These are phyloP conservation scores for Gentiana dahurica DNA, from an alignment of 257 asterid species.

Conservation along the genomic window DNA sequence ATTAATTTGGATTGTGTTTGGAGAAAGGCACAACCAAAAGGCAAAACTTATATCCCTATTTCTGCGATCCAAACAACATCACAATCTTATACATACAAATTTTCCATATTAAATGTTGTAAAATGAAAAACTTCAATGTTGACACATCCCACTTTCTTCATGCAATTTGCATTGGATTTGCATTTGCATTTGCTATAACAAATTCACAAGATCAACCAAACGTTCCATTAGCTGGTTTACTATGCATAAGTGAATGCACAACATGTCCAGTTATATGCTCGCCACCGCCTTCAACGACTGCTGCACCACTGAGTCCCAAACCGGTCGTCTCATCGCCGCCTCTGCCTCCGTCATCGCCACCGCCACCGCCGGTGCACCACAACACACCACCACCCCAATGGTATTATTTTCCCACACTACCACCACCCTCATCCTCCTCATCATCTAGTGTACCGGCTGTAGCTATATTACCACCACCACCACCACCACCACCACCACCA, in stretches of 20 bases:
- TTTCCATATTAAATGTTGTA: constrained; percentile 2
- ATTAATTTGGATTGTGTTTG: constrained; percentile 26
- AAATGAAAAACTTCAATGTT: constrained; percentile 16
- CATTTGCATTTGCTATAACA: constrained; percentile 1
- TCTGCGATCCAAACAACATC: constrained; percentile 6
- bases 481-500: constrained; percentile 17
- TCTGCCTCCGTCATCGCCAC: background rate
- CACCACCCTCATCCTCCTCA: constrained; percentile 28
- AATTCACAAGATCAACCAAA: constrained; percentile 22
- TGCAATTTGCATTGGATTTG: constrained; percentile 14
- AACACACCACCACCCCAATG: constrained; percentile 27
- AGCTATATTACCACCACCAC: constrained; percentile 11
- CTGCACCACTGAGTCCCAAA: constrained; percentile 8
- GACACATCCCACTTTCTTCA: constrained; percentile 13
- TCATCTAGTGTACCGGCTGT: too few relatives aligned
- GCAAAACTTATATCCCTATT: background rate
- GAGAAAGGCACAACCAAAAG: constrained; percentile 27
- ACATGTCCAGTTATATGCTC: constrained; percentile 76
- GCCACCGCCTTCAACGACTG: constrained; percentile 40
- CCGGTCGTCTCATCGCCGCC: constrained; percentile 11
- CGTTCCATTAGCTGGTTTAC: constrained; percentile 22
- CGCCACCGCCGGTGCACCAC: too few relatives aligned
- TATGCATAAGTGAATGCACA: constrained; percentile 63
- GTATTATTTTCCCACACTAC: constrained; percentile 32
- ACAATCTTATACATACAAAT: constrained; percentile 1